A percentile compares a stretch with the other conserved stretches of the same genome.
These are phyloP conservation scores for Pythium periplocum DNA, from an alignment of 352 stramenopile species.

Conservation along the genomic window DNA sequence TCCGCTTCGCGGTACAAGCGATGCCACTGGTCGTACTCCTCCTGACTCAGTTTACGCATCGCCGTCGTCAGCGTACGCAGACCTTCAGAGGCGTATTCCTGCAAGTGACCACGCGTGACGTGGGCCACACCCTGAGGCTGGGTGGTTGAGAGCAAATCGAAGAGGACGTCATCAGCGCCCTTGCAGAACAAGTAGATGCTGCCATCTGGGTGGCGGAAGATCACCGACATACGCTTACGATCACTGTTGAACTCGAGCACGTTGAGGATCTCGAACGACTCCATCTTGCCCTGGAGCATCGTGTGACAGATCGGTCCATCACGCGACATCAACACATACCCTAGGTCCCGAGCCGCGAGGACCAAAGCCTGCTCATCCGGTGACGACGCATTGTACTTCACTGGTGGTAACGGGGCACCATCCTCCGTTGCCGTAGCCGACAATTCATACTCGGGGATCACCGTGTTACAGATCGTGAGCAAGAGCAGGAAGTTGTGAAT, in stretches of 20 bases:
- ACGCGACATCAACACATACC: constrained; percentile 58
- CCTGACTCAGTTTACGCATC: constrained; percentile 53
- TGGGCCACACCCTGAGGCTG: constrained; percentile 75
- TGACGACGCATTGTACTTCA: constrained; percentile 85
- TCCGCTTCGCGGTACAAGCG: constrained; percentile 68
- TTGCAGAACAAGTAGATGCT: constrained; percentile 83
- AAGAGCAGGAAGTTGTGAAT: constrained; percentile 84
- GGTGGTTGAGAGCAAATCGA: constrained; percentile 58
- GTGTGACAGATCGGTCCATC: constrained; percentile 68
- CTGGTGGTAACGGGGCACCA: constrained; percentile 1
- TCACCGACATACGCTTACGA: constrained; percentile 98
- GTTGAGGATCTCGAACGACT: constrained; percentile 92
- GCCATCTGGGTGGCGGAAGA: constrained; percentile 83
- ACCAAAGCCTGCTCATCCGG: constrained; percentile 82
- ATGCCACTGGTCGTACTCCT: constrained; percentile 77
- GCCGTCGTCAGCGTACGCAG: constrained; percentile 73
- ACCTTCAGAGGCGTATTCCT: constrained; percentile 76
- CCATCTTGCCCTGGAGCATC: constrained; percentile 48
- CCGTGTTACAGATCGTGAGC: constrained; percentile 85
- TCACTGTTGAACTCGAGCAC: constrained; percentile 98
- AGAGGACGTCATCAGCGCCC: constrained; percentile 74
- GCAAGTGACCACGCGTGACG: constrained; percentile 75
- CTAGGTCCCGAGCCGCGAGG: constrained; percentile 66
- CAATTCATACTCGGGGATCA: constrained; percentile 72
- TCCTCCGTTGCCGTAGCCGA: not conserved